Conservation (phyloP, 257 asterid genomes). For the Scutellaria barbata region DNA sequence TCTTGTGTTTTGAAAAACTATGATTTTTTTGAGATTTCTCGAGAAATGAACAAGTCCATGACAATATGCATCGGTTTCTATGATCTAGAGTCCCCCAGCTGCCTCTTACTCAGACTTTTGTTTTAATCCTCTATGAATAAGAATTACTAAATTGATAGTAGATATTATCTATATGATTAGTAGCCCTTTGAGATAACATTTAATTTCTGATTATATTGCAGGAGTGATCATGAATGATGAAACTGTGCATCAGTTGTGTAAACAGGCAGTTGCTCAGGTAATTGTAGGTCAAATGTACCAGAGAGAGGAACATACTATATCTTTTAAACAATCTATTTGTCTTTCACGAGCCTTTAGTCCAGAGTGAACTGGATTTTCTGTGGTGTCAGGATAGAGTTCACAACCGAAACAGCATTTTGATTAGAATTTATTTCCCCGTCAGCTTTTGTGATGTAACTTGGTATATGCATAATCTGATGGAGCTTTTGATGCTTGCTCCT, state of each 20-base stretch:
- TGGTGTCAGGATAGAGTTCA: background rate
- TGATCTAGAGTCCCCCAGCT: too few relatives aligned
- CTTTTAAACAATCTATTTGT: background rate
- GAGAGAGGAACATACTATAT: background rate
- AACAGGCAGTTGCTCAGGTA: conserved; percentile 97
- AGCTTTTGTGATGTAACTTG: background rate
- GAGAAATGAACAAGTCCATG: too few relatives aligned
- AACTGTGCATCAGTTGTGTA: conserved; percentile 93
- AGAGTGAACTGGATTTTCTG: background rate
- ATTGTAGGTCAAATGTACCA: conserved; percentile 14
- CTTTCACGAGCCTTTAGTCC: background rate
- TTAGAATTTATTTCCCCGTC: background rate
- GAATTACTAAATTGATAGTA: conserved; percentile 5
- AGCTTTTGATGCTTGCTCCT: background rate
- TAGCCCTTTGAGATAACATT: conserved; percentile 19
- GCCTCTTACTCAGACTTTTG: too few relatives aligned
- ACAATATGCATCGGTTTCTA: too few relatives aligned
- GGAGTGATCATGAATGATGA: conserved; percentile 97
- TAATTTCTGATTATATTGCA: conserved; percentile 49
- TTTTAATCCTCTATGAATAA: background rate
- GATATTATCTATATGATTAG: background rate
- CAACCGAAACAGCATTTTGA: conserved; percentile 17
- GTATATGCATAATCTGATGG: conserved; percentile 6
- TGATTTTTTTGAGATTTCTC: too few relatives aligned
- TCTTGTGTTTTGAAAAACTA: background rate